Evolutionary conservation across 371 early-diverging fungal genomes (phyloP).

Genomic region (Apophysomyces elegans): DNA sequence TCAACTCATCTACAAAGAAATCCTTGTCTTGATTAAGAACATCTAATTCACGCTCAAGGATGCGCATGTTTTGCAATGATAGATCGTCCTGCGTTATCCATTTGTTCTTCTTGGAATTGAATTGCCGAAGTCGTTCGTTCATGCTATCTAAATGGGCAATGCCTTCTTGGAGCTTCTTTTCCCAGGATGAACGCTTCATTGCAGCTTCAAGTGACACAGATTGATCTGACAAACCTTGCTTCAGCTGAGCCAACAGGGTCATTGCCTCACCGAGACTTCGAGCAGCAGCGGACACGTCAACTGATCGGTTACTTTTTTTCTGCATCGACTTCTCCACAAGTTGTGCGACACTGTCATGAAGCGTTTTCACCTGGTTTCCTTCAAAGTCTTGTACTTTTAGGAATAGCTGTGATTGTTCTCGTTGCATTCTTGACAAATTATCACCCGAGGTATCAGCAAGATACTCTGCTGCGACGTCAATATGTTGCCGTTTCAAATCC

Average conservation of each 20-base stretch:
- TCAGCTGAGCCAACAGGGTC: constrained; percentile 34
- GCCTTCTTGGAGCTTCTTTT: constrained; percentile 32
- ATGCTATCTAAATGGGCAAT: constrained; percentile 32
- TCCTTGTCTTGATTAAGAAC: constrained; percentile 29
- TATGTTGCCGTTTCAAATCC: constrained; percentile 27
- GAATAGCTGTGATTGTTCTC: constrained; percentile 21
- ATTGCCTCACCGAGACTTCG: constrained; percentile 40
- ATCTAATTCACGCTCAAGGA: constrained; percentile 28
- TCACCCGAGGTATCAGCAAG: constrained; percentile 20
- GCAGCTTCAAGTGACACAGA: constrained; percentile 42
- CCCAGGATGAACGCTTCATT: constrained; percentile 33
- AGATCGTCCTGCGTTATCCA: constrained; percentile 35
- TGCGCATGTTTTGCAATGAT: constrained; percentile 22
- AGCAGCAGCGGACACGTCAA: constrained; percentile 36
- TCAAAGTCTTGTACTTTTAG: constrained; percentile 36
- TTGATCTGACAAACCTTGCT: constrained; percentile 37
- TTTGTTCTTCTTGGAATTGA: constrained; percentile 28
- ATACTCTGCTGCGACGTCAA: constrained; percentile 44
- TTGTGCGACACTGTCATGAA: constrained; percentile 42
- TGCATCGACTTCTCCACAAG: constrained; percentile 33
- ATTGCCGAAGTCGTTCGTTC: constrained; percentile 37
- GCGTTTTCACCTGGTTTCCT: constrained; percentile 21
- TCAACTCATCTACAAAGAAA: constrained; percentile 25
- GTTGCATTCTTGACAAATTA: constrained; percentile 25
- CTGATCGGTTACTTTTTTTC: constrained; percentile 27